These are phyloP conservation scores for Chytridiales sp. DNA, from an alignment of 371 early-diverging fungal genomes.

Conservation along the genomic window DNA sequence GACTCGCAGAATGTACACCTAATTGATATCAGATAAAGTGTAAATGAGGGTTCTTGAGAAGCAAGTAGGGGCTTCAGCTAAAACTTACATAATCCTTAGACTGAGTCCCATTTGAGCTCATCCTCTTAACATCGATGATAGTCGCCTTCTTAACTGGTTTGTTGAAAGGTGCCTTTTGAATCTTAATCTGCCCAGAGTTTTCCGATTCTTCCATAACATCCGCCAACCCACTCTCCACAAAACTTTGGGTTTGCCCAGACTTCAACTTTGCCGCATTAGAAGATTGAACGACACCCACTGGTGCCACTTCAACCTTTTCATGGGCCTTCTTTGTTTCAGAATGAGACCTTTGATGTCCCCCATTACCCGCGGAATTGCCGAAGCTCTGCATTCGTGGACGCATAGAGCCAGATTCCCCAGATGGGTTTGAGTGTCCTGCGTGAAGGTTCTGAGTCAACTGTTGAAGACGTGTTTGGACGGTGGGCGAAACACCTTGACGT, in stretches of 20 bases:
- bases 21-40: too few relatives aligned
- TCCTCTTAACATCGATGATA: constrained; percentile 20
- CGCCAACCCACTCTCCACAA: neutral
- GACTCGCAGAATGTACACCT: constrained; percentile 35
- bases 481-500: too few relatives aligned
- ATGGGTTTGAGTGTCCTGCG: too few relatives aligned
- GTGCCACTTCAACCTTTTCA: neutral
- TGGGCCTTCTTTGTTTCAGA: neutral
- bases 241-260: neutral
- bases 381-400: too few relatives aligned
- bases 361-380: neutral
- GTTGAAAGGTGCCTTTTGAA: constrained; percentile 9
- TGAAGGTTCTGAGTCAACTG: too few relatives aligned
- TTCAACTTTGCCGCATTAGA: neutral
- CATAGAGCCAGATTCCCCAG: too few relatives aligned
- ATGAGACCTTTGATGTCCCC: neutral
- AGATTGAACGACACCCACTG: neutral
- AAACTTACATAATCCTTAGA: constrained; percentile 24
- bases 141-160: constrained; percentile 28
- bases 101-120: neutral
- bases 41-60: neutral
- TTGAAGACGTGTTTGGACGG: too few relatives aligned
- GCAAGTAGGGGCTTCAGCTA: neutral
- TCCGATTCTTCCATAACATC: neutral
- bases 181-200: neutral